Conservation (phyloP, 148 eudicot species). For the Salicornia ramosissima region DNA sequence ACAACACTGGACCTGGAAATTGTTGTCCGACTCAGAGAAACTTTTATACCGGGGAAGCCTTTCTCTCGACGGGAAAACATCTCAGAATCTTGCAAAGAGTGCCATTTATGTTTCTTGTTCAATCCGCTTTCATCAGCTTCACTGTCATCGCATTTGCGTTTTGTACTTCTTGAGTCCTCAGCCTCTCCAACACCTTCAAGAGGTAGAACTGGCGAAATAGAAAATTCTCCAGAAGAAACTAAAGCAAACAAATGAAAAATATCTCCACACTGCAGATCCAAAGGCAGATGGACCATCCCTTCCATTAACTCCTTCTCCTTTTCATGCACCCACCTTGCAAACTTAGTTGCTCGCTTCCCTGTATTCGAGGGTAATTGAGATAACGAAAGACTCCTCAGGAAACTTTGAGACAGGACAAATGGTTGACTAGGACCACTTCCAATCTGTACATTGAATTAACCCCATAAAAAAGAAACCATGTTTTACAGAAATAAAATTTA, state of each 20-base stretch:
- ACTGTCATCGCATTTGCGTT: slow-evolving; percentile 54
- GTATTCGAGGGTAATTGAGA: slow-evolving; percentile 76
- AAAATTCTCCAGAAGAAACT: slow-evolving; percentile 65
- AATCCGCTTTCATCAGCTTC: slow-evolving; percentile 28
- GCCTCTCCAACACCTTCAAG: slow-evolving; percentile 87
- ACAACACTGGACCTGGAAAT: slow-evolving; percentile 37
- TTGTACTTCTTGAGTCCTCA: slow-evolving; percentile 63
- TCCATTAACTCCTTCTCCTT: slow-evolving; percentile 65
- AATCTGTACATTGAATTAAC: slow-evolving; percentile 42
- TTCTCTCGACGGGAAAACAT: slow-evolving; percentile 64
- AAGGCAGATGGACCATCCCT: slow-evolving; percentile 48
- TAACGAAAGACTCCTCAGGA: slow-evolving; percentile 53
- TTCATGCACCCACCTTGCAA: slow-evolving; percentile 62
- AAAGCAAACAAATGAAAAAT: slow-evolving; percentile 58
- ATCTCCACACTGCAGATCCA: slow-evolving; percentile 90
- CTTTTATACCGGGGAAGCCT: slow-evolving; percentile 88
- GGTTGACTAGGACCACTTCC: slow-evolving; percentile 62
- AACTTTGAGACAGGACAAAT: slow-evolving; percentile 74
- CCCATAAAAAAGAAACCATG: not conserved
- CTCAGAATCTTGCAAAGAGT: slow-evolving; percentile 51
- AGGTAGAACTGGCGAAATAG: slow-evolving; percentile 69
- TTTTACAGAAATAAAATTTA: not conserved
- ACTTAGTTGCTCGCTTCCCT: slow-evolving; percentile 64
- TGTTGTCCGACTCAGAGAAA: slow-evolving; percentile 47
- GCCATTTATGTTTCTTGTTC: slow-evolving; percentile 43